Evolutionary conservation across 345 rosid species (phyloP).

Genomic region (Odontarrhena argentea): DNA sequence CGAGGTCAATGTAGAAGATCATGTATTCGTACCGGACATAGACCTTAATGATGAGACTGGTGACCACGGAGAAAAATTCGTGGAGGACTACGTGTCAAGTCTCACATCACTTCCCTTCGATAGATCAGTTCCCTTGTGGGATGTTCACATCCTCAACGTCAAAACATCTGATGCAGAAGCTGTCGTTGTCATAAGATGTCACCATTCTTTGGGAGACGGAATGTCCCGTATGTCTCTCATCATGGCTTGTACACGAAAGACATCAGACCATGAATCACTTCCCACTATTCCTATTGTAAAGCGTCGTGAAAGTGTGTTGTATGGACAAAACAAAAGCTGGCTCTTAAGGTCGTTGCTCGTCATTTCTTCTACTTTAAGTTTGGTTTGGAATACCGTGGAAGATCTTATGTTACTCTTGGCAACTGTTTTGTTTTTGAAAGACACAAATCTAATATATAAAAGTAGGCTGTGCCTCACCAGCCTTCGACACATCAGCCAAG

Average conservation of each 20-base stretch:
- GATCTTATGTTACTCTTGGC: constrained; percentile 47
- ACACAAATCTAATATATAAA: no score
- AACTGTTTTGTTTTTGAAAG: constrained; percentile 46
- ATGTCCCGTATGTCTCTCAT: constrained; percentile 56
- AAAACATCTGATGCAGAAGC: constrained; percentile 64
- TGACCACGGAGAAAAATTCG: constrained; percentile 46
- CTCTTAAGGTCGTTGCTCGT: constrained; percentile 38
- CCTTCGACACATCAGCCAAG: no score
- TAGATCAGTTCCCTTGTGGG: constrained; percentile 64
- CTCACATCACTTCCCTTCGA: constrained; percentile 53
- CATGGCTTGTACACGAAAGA: constrained; percentile 47
- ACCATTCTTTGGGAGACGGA: constrained; percentile 58
- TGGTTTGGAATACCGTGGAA: constrained; percentile 53
- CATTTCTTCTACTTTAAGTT: constrained; percentile 39
- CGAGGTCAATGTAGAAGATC: constrained; percentile 55
- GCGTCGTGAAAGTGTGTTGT: not conserved
- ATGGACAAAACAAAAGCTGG: constrained; percentile 5
- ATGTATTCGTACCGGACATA: constrained; percentile 46
- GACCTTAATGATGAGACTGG: constrained; percentile 23
- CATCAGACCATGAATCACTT: constrained; percentile 51
- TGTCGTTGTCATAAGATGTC: constrained; percentile 38
- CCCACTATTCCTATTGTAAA: constrained; percentile 47
- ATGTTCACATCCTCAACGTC: constrained; percentile 64
- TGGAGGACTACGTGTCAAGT: constrained; percentile 60
- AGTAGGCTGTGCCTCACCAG: no score